Evolutionary conservation across 805 yeast genomes (phyloP).

Genomic region (Starmerella apicola): DNA sequence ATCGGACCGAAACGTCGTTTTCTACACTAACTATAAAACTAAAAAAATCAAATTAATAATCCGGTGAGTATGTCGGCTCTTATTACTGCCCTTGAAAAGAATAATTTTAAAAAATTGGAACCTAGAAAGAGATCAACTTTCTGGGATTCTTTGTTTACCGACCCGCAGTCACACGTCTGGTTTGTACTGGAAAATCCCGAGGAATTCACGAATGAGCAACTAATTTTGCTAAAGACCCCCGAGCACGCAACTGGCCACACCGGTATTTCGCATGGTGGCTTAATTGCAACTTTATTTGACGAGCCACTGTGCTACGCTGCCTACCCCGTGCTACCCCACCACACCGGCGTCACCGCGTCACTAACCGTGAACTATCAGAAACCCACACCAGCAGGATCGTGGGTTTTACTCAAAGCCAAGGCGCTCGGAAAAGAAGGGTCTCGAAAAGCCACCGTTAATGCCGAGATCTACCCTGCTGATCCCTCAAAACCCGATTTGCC

Average conservation of each 20-base stretch:
- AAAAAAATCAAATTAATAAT: too few relatives aligned
- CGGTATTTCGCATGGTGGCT: conserved; percentile 77
- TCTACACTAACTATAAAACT: too few relatives aligned
- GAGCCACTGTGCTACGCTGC: conserved; percentile 82
- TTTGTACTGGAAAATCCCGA: background rate
- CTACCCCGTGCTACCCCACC: conserved; percentile 64
- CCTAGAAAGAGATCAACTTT: background rate
- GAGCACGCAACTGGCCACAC: conserved; percentile 49
- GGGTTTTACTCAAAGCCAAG: conserved; percentile 54
- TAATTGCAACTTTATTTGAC: conserved; percentile 70
- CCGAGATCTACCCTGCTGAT: conserved; percentile 42
- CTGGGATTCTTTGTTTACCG: conserved; percentile 7
- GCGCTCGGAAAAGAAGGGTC: conserved; percentile 53
- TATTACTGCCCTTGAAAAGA: too few relatives aligned
- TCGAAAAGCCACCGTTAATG: conserved; percentile 69
- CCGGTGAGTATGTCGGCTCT: too few relatives aligned
- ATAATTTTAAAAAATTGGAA: background rate
- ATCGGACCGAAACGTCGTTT: too few relatives aligned
- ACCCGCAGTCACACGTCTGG: background rate
- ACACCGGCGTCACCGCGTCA: conserved; percentile 80
- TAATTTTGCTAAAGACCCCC: conserved; percentile 7
- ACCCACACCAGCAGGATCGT: conserved; percentile 49
- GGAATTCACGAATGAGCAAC: conserved; percentile 4
- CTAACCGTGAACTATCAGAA: conserved; percentile 47
- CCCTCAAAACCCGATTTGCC: conserved; percentile 2